Evolutionary conservation across 2,329 filamentous ascomycete species (phyloP), one percentile per base, ranked within the genome.

Genomic region (Pezizomycotina sp.): DNA sequence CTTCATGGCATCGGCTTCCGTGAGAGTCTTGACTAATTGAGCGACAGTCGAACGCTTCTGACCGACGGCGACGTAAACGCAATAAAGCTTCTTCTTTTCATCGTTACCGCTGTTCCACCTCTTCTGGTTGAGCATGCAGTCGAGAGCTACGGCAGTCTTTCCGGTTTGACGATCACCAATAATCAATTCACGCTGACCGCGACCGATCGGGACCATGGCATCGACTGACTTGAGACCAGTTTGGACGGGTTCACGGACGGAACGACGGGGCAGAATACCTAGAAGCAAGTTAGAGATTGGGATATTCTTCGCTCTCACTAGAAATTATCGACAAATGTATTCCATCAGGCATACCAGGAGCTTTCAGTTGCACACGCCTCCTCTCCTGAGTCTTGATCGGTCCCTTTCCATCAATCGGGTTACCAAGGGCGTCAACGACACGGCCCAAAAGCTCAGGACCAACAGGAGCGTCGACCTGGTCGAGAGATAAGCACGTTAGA

Each of bases 111-210:
- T 68, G 75, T 98, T 98, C 86, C 86, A 95, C 59, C 86, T 74
- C 75, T 89, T 91, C 73, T 98, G 89, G 78, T 98, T 98, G 48
- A 98, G 77, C 55, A 98, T 95, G 62, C 86, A 75, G 62, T 98
- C 89, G 47, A 98, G 81, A 57, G 78, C 86, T 60, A 98, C 86
- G 57, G 89, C 89, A 60, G 89, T 98, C 79, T 98, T 98, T 65
- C 89, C 89, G 56, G 89, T 98, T 69, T 98, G 89, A 83, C 89
- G 89, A 62, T 98, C 89, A 71, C 89, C 89, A 65, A 98, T 98
- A 64, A 98, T 95, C 74, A 98, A 69, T 71, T 98, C 89, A 86
- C 89, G 89, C 74, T 98, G 89, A 60, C 89, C 89, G 86, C 89
- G 89, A 62, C 89, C 89, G 56, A 98, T 93, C 57, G 89, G 89